Evolutionary conservation across 495 filamentous ascomycete genomes (phyloP).

Genomic region (Neurospora terricola): DNA sequence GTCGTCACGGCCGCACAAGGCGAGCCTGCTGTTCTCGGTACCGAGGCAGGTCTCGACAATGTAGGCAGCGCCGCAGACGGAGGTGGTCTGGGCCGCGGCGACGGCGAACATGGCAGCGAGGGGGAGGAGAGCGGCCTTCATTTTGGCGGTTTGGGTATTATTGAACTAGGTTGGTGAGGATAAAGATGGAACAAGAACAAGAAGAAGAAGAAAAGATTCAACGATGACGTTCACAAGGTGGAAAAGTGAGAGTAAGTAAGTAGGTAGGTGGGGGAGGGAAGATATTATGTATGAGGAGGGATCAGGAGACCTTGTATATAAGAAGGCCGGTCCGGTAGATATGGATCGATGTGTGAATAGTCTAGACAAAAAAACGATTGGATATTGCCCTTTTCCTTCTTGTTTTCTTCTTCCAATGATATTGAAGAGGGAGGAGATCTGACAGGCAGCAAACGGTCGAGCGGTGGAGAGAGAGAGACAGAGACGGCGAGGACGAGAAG

Average conservation of each 20-base stretch:
- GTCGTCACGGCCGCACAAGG: constrained; percentile 23
- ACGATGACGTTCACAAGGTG: not conserved
- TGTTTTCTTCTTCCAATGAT: not conserved
- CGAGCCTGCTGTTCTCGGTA: constrained; percentile 27
- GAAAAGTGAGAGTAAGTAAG: not conserved
- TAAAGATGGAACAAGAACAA: not conserved
- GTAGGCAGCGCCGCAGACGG: constrained; percentile 30
- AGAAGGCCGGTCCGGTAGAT: not conserved
- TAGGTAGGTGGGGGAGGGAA: not conserved
- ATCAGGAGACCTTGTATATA: not conserved
- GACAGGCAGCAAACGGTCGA: not conserved
- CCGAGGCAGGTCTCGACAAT: constrained; percentile 35
- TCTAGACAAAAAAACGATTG: not conserved
- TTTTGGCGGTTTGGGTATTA: constrained; percentile 11
- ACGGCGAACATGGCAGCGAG: constrained; percentile 22
- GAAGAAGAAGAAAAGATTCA: not conserved
- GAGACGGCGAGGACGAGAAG: not conserved
- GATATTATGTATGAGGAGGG: not conserved
- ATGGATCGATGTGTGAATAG: not conserved
- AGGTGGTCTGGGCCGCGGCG: constrained; percentile 18
- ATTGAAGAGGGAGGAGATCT: not conserved
- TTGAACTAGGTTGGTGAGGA: not conserved
- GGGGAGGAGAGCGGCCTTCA: constrained; percentile 27
- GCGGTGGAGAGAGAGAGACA: not conserved
- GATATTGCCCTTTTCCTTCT: not conserved